Conservation (phyloP, 1,139 yeast genomes). For the Blastobotrys proliferans region DNA sequence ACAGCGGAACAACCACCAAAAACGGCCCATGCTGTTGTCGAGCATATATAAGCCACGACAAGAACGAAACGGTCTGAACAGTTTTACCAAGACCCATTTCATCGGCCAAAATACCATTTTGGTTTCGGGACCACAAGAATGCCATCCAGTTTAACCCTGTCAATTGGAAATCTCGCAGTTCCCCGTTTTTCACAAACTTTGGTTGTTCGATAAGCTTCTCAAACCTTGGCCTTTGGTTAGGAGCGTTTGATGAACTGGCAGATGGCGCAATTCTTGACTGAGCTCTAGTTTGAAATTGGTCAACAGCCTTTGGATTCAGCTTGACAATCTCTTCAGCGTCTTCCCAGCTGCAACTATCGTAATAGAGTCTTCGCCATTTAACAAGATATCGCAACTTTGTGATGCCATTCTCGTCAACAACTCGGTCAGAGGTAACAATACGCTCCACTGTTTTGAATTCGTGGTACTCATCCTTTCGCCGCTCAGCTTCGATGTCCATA, state of each 20-base stretch:
- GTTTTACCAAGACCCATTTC: conserved; percentile 99
- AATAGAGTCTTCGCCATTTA: conserved; percentile 90
- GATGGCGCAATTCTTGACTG: conserved; percentile 84
- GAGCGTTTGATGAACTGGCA: conserved; percentile 71
- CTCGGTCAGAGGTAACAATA: conserved; percentile 81
- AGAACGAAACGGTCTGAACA: conserved; percentile 91
- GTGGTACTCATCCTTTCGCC: conserved; percentile 75
- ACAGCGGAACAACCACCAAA: conserved; percentile 89
- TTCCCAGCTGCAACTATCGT: conserved; percentile 98
- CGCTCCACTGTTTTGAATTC: conserved; percentile 87
- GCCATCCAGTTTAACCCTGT: conserved; percentile 99
- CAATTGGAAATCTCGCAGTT: conserved; percentile 91
- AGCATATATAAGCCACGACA: conserved; percentile 91
- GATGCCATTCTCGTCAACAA: conserved; percentile 53
- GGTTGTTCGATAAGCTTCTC: conserved; percentile 89
- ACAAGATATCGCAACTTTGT: conserved; percentile 75
- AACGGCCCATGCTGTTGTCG: conserved; percentile 97
- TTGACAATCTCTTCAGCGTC: conserved; percentile 82
- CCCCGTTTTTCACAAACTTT: conserved; percentile 83
- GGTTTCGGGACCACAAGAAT: conserved; percentile 93
- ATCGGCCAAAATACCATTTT: conserved; percentile 96
- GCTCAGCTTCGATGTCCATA: conserved; percentile 85
- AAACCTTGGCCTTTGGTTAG: conserved; percentile 72
- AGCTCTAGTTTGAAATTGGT: conserved; percentile 73
- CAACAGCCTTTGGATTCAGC: conserved; percentile 79